Percentiles rank a stretch among this genome's conserved stretches.
phyloP scores from a whole-genome alignment of 495 filamentous ascomycete genomes.

The Cryomyces minteri region DNA sequence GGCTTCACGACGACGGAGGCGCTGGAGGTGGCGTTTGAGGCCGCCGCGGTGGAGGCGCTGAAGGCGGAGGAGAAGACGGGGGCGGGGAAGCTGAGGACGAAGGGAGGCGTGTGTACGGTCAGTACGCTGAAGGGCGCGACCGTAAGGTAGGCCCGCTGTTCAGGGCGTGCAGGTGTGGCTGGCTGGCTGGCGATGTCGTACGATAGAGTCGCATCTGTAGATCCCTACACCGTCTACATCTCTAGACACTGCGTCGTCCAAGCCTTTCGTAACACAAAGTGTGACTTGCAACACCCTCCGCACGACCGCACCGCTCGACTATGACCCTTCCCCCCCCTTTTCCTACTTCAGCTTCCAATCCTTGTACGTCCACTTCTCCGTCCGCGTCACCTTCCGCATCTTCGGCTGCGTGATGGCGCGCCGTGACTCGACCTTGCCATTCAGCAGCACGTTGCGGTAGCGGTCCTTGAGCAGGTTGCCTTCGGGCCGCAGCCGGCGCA shows the following conservation, averaged over 20 bases:
- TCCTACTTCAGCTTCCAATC: constrained; percentile 47
- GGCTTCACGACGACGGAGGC: constrained; percentile 74
- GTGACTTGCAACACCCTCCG: no score
- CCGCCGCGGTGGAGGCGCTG: constrained; percentile 38
- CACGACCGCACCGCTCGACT: no score
- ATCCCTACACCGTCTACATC: no score
- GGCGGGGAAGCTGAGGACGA: constrained; percentile 18
- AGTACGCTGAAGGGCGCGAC: constrained; percentile 18
- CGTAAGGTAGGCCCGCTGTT: constrained; percentile 3
- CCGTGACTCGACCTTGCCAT: constrained; percentile 74
- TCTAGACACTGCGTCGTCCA: no score
- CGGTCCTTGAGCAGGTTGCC: constrained; percentile 83
- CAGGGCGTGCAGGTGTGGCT: no score
- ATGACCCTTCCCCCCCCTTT: no score
- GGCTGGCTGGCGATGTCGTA: no score
- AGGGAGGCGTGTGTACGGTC: constrained; percentile 20
- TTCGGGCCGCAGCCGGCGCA: constrained; percentile 79
- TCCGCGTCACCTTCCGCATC: constrained; percentile 57
- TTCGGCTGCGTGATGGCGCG: constrained; percentile 58
- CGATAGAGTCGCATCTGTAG: no score
- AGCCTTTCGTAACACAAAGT: no score
- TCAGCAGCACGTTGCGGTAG: constrained; percentile 71
- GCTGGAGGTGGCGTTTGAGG: constrained; percentile 65
- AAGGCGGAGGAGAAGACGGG: constrained; percentile 30
- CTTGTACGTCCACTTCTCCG: constrained; percentile 95